Evolutionary conservation across 169 alveolate species (phyloP), one percentile per base, ranked within the genome.

Genomic region (Cytauxzoon felis): DNA sequence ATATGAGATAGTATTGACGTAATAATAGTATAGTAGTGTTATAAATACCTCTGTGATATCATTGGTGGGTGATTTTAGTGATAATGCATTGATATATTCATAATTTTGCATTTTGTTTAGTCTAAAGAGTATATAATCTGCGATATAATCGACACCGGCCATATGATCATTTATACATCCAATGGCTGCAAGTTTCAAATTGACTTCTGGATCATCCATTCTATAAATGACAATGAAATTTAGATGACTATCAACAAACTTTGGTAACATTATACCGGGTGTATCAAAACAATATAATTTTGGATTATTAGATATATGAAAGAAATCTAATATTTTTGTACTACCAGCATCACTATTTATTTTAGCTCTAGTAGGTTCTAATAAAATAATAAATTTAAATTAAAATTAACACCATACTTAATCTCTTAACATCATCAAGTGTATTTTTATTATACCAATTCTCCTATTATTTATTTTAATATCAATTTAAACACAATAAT

Each of bases 201-300:
- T 76, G 13, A 76, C 51, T 32, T 76, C 86, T 7, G 73, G 76
- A 43, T 66, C 42, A 0, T 21, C 24, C 80, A 64, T 76, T 47
- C 68, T 63, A 1, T 30, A 26, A 45, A 45, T 34, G 24, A 1
- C 24, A 34, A 26, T 26, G 9, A 45, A 0, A 45, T 11, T 45
- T 13, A 2, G n/a, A 1, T 45, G 27, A 45, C 53, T 45, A 26
- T 5, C 24, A 5, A 5, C 51, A 51, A 21, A 59, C 84, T 73
- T 73, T 5, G 86, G 86, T 26, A 66, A 52, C 86, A 76, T 76
- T 26, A 76, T 60, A 5, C 86, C 86, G 3, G 86, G 86, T 7
- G 86, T 76, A 47, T 76, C 86, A 38, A 76, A 76, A 48, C 86
- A 76, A 45, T 48, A 76, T 6, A 76, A 26, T 38, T 76, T 76